Evolutionary conservation across 2,329 filamentous ascomycete species (phyloP), one percentile per base, ranked within the genome.

Genomic region (Pseudogymnoascus sp.): DNA sequence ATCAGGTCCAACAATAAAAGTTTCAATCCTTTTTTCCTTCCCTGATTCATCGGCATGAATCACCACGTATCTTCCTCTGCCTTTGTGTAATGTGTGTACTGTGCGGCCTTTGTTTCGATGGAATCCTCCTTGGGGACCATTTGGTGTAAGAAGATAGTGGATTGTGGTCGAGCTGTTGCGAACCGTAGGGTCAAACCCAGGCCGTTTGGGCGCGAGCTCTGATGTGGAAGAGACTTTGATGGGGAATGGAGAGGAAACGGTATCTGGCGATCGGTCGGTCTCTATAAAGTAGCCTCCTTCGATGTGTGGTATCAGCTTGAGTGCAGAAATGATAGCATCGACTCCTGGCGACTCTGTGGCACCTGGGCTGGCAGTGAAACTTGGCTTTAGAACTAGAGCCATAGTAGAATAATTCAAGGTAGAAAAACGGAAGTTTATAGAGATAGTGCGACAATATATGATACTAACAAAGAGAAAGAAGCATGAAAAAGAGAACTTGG

Each of bases 261-360:
- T 76, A 12, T 75, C 74, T 1, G 76, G 68, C 66, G 81, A 78
- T 63, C 80, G 77, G 73, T 89, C 84, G 1, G 85, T 89, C 71
- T 87, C 83, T 66, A 74, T 75, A 69, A 83, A 89, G 75, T 85
- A 88, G 54, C 86, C 85, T 62, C 86, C 86, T 75, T 88, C 85
- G 47, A 84, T 79, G 73, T 89, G 85, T 7, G 78, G 75, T 59
- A 76, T 71, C 26, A 87, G 77, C 21, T 75, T 68, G 60, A 88
- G 78, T 18, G 75, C 67, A 37, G 68, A 64, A 69, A 83, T 79
- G 34, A 79, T 71, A 16, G 67, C 63, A 62, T 73, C 69, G 60
- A 79, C 73, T 37, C 64, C 61, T 26, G 73, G 65, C 7, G 73
- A 59, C 69, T 79, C 75, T 34, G 71, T 54, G 47, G 67, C 62